These are phyloP conservation scores for Antrodiella citrinella DNA, from an alignment of 768 basidiomycete genomes.

Conservation along the genomic window DNA sequence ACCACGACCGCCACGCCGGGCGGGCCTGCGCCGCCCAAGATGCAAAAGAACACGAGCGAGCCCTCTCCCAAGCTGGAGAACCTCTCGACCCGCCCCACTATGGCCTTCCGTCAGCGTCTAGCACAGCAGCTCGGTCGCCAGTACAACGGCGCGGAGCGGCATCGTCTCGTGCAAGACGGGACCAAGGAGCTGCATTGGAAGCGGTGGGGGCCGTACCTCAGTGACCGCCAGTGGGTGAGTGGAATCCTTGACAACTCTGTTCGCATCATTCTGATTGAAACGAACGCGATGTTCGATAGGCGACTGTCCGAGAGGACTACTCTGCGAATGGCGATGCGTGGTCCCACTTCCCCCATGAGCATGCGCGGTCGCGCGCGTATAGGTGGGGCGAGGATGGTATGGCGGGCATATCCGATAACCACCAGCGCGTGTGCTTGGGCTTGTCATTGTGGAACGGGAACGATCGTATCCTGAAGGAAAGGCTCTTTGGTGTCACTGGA, in stretches of 20 bases:
- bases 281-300: slow-evolving; percentile 38
- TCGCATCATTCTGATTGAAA: not conserved
- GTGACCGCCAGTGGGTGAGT: slow-evolving; percentile 94
- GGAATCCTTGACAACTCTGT: not conserved
- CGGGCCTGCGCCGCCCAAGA: slow-evolving; percentile 35
- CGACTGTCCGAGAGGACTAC: slow-evolving; percentile 98
- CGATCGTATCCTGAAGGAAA: slow-evolving; percentile 94
- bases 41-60: slow-evolving; percentile 26
- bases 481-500: slow-evolving; percentile 92
- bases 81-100: slow-evolving; percentile 9
- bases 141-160: slow-evolving; percentile 77
- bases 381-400: slow-evolving; percentile 99
- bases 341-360: slow-evolving; percentile 92
- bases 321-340: slow-evolving; percentile 94
- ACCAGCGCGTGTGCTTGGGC: slow-evolving; percentile 86
- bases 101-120: slow-evolving; percentile 54
- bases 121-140: slow-evolving; percentile 52
- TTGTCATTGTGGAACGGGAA: slow-evolving; percentile 92
- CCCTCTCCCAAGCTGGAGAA: slow-evolving; percentile 3
- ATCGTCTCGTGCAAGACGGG: slow-evolving; percentile 79
- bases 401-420: slow-evolving; percentile 95
- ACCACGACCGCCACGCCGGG: slow-evolving; percentile 29
- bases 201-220: slow-evolving; percentile 96
- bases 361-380: slow-evolving; percentile 89
- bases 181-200: slow-evolving; percentile 89